Evolutionary conservation across 2,329 filamentous ascomycete species (phyloP).

Genomic region (Huntiella savannae): DNA sequence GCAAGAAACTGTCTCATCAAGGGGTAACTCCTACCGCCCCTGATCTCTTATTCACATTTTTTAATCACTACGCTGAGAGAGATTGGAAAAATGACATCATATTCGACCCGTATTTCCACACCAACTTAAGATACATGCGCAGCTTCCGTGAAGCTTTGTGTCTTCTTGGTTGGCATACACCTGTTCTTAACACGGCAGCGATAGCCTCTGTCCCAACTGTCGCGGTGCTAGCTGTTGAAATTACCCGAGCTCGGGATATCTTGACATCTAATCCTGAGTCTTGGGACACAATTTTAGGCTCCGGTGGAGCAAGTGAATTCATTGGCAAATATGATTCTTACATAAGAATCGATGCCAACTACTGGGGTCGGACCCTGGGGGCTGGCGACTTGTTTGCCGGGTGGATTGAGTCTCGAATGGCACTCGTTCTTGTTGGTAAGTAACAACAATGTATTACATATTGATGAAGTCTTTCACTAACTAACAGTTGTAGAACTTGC

Average conservation of each 20-base stretch:
- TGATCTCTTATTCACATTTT: slow-evolving; percentile 40
- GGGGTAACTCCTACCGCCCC: slow-evolving; percentile 23
- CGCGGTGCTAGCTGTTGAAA: slow-evolving; percentile 30
- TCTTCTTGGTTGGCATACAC: slow-evolving; percentile 42
- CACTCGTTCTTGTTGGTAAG: slow-evolving; percentile 36
- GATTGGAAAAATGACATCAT: slow-evolving; percentile 36
- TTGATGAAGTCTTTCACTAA: background rate
- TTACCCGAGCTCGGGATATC: slow-evolving; percentile 25
- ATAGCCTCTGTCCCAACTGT: slow-evolving; percentile 34
- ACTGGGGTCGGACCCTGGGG: slow-evolving; percentile 40
- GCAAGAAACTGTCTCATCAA: slow-evolving; percentile 30
- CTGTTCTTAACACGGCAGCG: slow-evolving; percentile 39
- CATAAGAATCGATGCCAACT: slow-evolving; percentile 41
- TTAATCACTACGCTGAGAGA: slow-evolving; percentile 40
- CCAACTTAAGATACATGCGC: slow-evolving; percentile 30
- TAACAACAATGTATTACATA: no score
- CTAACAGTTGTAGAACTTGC: background rate
- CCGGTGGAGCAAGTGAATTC: slow-evolving; percentile 15
- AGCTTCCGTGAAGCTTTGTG: slow-evolving; percentile 40
- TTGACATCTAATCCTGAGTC: slow-evolving; percentile 20
- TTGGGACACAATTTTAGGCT: slow-evolving; percentile 26
- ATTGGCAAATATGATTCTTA: slow-evolving; percentile 28
- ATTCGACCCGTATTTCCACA: slow-evolving; percentile 42
- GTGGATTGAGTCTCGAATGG: slow-evolving; percentile 44
- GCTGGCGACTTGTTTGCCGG: slow-evolving; percentile 37